phyloP scores from a whole-genome alignment of 2,329 filamentous ascomycete species.

The Nemania diffusa region DNA sequence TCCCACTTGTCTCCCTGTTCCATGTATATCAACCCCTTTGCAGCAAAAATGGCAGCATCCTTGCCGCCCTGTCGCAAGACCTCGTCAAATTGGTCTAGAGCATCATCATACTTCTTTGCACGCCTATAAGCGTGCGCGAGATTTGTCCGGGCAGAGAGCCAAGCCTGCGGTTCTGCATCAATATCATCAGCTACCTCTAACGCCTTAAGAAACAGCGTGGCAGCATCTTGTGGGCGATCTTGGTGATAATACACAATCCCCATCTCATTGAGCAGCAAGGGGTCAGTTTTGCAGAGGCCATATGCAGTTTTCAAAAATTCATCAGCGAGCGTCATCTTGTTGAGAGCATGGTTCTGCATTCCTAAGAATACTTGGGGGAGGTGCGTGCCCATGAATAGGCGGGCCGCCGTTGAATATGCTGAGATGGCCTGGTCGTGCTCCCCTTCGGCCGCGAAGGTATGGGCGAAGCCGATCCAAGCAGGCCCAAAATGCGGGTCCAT shows the following conservation, averaged over 20 bases:
- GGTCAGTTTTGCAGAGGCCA: conserved; percentile 83
- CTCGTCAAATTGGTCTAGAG: conserved; percentile 84
- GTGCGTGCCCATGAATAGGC: conserved; percentile 96
- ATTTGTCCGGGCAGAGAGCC: conserved; percentile 86
- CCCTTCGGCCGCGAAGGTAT: conserved; percentile 96
- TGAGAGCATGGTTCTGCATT: conserved; percentile 97
- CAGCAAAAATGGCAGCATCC: conserved; percentile 79
- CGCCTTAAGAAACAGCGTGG: conserved; percentile 80
- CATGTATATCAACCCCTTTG: conserved; percentile 85
- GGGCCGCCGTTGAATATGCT: conserved; percentile 93
- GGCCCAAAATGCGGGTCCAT: conserved; percentile 98
- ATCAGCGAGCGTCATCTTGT: conserved; percentile 92
- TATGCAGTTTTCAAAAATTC: conserved; percentile 95
- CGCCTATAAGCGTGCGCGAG: conserved; percentile 88
- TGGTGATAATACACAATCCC: conserved; percentile 97
- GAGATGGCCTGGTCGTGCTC: conserved; percentile 99
- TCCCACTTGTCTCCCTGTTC: conserved; percentile 75
- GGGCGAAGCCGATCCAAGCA: conserved; percentile 98
- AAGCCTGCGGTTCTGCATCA: conserved; percentile 82
- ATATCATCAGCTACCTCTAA: conserved; percentile 82
- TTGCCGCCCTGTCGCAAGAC: conserved; percentile 85
- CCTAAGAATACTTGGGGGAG: conserved; percentile 94
- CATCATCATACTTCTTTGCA: conserved; percentile 73
- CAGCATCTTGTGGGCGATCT: conserved; percentile 78
- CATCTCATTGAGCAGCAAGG: conserved; percentile 92